These are phyloP conservation scores for Kwoniella newhampshirensis DNA, from an alignment of 768 basidiomycete genomes.

Conservation along the genomic window DNA sequence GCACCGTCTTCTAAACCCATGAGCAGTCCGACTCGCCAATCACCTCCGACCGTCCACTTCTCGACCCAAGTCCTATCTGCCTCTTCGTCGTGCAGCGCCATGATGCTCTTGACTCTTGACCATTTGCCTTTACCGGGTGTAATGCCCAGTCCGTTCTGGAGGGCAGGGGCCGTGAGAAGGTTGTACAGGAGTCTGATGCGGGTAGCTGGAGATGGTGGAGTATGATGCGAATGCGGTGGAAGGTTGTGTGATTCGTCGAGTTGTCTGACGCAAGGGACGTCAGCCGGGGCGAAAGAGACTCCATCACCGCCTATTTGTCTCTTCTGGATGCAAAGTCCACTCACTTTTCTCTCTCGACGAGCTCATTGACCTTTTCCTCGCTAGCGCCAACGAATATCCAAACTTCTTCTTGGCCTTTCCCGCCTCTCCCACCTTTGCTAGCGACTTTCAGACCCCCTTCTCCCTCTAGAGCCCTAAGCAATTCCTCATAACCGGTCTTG, in stretches of 20 bases:
- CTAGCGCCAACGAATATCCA: constrained; percentile 72
- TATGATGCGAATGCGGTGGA: constrained; percentile 58
- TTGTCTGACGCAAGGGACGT: constrained; percentile 75
- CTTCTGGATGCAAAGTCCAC: constrained; percentile 34
- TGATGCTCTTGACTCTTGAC: constrained; percentile 76
- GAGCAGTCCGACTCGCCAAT: constrained; percentile 43
- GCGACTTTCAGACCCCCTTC: constrained; percentile 47
- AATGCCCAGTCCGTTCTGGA: constrained; percentile 83
- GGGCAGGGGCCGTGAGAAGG: constrained; percentile 56
- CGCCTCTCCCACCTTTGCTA: constrained; percentile 23
- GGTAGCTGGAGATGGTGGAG: constrained; percentile 62
- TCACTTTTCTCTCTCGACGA: constrained; percentile 74
- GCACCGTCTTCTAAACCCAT: constrained; percentile 28
- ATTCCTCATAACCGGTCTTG: constrained; percentile 37
- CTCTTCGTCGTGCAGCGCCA: constrained; percentile 77
- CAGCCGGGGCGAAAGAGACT: background rate
- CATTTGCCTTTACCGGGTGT: constrained; percentile 70
- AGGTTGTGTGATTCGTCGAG: constrained; percentile 55
- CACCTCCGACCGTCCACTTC: constrained; percentile 57
- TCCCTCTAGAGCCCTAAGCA: constrained; percentile 39
- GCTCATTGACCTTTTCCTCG: constrained; percentile 61
- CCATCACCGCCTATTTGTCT: background rate
- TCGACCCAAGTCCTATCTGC: constrained; percentile 42
- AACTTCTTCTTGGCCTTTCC: constrained; percentile 45
- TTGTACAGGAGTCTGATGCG: constrained; percentile 43